Evolutionary conservation across 1,139 yeast genomes (phyloP).

Genomic region (Saccharomyces hybrid): DNA sequence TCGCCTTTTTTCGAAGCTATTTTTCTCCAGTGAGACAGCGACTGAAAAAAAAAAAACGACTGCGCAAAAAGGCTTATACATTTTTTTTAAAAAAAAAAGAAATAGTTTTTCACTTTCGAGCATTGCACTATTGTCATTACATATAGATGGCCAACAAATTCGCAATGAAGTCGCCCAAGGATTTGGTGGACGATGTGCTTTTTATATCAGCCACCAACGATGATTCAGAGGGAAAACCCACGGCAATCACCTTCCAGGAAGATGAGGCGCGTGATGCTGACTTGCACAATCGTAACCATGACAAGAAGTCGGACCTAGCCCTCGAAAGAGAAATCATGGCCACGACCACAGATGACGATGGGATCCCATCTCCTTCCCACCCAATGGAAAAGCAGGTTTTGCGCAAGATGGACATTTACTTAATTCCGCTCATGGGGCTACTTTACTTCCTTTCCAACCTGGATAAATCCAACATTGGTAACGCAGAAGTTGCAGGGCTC

Average conservation of each 20-base stretch:
- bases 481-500: constrained; percentile 52
- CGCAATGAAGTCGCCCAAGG: not conserved
- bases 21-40: not conserved
- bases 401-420: constrained; percentile 42
- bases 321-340: constrained; percentile 18
- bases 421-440: constrained; percentile 46
- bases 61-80: not conserved
- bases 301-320: constrained; percentile 8
- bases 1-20: not conserved
- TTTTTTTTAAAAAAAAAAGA: not conserved
- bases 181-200: not conserved
- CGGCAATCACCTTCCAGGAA: not conserved
- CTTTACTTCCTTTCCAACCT: constrained; percentile 49
- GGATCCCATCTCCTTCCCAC: constrained; percentile 22
- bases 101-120: not conserved
- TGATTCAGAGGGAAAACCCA: not conserved
- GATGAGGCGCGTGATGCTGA: not conserved
- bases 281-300: not conserved
- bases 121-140: not conserved
- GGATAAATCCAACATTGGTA: constrained; percentile 54
- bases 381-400: constrained; percentile 37
- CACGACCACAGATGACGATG: constrained; percentile 25
- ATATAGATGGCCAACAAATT: not conserved
- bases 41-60: not conserved
- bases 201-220: not conserved